Evolutionary conservation across 2,329 filamentous ascomycete species (phyloP).

Genomic region (Lasiodiplodia sp.): DNA sequence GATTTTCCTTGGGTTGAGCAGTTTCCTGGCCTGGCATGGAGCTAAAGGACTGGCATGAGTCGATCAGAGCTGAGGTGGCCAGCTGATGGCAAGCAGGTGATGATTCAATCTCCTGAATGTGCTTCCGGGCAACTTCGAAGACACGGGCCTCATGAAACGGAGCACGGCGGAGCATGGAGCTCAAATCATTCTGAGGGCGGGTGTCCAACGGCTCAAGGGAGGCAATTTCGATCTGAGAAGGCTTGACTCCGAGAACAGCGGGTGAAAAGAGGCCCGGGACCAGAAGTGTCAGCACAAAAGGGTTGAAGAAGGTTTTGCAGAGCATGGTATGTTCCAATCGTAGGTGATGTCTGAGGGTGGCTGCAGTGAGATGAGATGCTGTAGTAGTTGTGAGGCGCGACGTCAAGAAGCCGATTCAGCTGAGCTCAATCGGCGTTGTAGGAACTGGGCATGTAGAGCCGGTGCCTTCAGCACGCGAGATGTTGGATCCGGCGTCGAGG

Average conservation of each 20-base stretch:
- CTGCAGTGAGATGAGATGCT: neutral
- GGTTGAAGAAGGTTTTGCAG: neutral
- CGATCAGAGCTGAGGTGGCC: constrained; percentile 60
- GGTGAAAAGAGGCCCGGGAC: neutral
- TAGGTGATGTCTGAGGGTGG: neutral
- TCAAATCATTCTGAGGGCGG: constrained; percentile 28
- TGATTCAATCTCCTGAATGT: constrained; percentile 52
- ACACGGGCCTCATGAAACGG: constrained; percentile 34
- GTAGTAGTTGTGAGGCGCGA: neutral
- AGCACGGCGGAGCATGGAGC: constrained; percentile 33
- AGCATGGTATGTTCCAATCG: neutral
- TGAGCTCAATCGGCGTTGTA: neutral
- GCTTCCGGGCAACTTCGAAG: constrained; percentile 24
- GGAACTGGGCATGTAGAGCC: neutral
- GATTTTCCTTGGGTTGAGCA: neutral
- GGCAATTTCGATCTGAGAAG: constrained; percentile 1
- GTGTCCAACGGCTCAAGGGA: neutral
- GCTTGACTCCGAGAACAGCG: neutral
- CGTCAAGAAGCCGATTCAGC: neutral
- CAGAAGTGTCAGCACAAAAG: neutral
- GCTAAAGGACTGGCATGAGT: constrained; percentile 61
- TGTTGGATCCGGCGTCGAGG: constrained; percentile 11
- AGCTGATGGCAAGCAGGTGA: constrained; percentile 61
- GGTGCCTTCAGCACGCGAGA: neutral
- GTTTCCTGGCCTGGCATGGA: constrained; percentile 35